phyloP scores from a whole-genome alignment of 2,329 filamentous ascomycete genomes.

The Epicoccum sorghinum region DNA sequence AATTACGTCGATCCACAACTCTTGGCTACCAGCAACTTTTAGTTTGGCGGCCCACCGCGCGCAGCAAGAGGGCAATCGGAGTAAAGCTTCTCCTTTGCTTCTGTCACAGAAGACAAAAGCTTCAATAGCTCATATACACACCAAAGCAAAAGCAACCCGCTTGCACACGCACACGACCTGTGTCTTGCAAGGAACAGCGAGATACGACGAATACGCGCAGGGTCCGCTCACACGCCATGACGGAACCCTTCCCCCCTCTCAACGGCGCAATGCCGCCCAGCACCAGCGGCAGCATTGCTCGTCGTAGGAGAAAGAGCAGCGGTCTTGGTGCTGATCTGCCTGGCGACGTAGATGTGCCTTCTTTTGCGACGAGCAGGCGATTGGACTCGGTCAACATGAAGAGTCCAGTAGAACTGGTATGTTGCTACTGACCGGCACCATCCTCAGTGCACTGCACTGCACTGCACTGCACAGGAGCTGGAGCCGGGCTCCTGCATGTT shows the following conservation, averaged over 20 bases:
- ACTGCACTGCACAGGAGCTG: background rate
- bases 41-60: background rate
- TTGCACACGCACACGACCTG: no score
- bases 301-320: conserved; percentile 53
- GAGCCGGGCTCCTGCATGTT: background rate
- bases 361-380: conserved; percentile 54
- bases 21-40: conserved; percentile 12
- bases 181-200: no score
- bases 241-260: conserved; percentile 45
- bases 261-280: conserved; percentile 24
- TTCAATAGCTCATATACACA: no score
- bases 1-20: conserved; percentile 16
- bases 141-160: no score
- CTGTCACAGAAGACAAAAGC: no score
- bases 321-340: conserved; percentile 59
- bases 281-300: conserved; percentile 20
- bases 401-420: conserved; percentile 26
- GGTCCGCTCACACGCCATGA: conserved; percentile 20
- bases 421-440: background rate
- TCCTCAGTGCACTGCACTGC: background rate
- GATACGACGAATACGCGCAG: background rate
- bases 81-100: background rate
- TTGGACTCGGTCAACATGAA: conserved; percentile 6
- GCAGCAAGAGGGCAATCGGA: background rate
- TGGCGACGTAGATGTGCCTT: conserved; percentile 58